A percentile compares a stretch with the other conserved stretches of the same genome.
Evolutionary conservation across 257 asterid species (phyloP).

Genomic region (Solanum virginianum): DNA sequence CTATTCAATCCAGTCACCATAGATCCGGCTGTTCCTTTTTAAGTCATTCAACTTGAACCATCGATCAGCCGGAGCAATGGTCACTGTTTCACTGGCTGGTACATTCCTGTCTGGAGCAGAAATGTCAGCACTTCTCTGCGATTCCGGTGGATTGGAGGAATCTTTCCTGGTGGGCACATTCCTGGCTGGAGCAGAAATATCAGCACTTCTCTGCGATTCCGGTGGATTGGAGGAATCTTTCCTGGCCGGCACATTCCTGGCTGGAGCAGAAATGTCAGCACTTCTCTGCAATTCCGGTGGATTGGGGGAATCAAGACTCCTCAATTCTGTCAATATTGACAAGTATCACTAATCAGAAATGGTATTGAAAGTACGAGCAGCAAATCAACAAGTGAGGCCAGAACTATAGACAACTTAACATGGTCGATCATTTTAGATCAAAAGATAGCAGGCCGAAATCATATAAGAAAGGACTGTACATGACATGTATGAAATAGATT

Average conservation of each 20-base stretch:
- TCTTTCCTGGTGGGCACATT: background rate
- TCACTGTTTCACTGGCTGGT: background rate
- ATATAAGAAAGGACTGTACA: background rate
- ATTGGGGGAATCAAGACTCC: background rate
- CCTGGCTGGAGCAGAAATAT: background rate
- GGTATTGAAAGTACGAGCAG: background rate
- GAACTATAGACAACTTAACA: background rate
- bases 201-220: background rate
- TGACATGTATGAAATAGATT: background rate
- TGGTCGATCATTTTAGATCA: background rate
- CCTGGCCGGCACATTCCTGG: background rate
- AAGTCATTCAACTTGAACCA: slow-evolving; percentile 11
- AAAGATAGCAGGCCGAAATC: background rate
- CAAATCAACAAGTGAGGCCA: background rate
- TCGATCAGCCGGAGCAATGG: background rate
- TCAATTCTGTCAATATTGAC: slow-evolving; percentile 24
- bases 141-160: background rate
- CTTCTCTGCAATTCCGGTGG: background rate
- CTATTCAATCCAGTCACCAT: slow-evolving; percentile 44
- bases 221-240: slow-evolving; percentile 1
- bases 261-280: background rate
- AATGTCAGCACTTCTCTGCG: background rate
- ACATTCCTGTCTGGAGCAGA: background rate
- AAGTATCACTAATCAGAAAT: background rate
- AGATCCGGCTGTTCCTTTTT: slow-evolving; percentile 20